These are phyloP conservation scores for Tinospora cordifolia DNA, from an alignment of 164 flowering plant species.

Conservation along the genomic window DNA sequence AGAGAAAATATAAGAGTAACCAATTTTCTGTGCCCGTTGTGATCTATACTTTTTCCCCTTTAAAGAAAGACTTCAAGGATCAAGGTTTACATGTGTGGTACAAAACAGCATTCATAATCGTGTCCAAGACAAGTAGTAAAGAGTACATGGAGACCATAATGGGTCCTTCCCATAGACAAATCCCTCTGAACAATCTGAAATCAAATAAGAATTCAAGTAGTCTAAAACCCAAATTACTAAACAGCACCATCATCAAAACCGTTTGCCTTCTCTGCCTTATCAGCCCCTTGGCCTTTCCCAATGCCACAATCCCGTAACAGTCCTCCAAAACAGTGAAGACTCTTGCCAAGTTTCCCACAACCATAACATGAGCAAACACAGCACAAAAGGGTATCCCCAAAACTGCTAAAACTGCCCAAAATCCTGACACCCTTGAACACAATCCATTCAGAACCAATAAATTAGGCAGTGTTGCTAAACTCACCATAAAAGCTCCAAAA, in stretches of 20 bases:
- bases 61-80: neutral
- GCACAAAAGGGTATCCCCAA: slow-evolving; percentile 27
- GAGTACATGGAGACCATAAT: slow-evolving; percentile 36
- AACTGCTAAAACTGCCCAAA: slow-evolving; percentile 22
- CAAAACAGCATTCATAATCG: slow-evolving; percentile 31
- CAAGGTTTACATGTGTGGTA: slow-evolving; percentile 27
- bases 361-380: slow-evolving; percentile 32
- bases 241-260: slow-evolving; percentile 27
- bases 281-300: slow-evolving; percentile 25
- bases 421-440: slow-evolving; percentile 15
- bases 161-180: slow-evolving; percentile 29
- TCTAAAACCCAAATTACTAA: slow-evolving; percentile 26
- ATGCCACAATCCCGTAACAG: slow-evolving; percentile 26
- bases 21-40: no score
- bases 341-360: slow-evolving; percentile 30
- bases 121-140: slow-evolving; percentile 32
- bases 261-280: slow-evolving; percentile 25
- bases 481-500: slow-evolving; percentile 18
- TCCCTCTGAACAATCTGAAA: slow-evolving; percentile 26
- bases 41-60: no score
- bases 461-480: slow-evolving; percentile 20
- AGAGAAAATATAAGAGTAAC: no score
- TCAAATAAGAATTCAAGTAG: slow-evolving; percentile 31
- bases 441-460: slow-evolving; percentile 14
- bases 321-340: slow-evolving; percentile 27